These are phyloP conservation scores for Globisporangium okanoganense DNA, from an alignment of 352 stramenopile genomes.

Conservation along the genomic window DNA sequence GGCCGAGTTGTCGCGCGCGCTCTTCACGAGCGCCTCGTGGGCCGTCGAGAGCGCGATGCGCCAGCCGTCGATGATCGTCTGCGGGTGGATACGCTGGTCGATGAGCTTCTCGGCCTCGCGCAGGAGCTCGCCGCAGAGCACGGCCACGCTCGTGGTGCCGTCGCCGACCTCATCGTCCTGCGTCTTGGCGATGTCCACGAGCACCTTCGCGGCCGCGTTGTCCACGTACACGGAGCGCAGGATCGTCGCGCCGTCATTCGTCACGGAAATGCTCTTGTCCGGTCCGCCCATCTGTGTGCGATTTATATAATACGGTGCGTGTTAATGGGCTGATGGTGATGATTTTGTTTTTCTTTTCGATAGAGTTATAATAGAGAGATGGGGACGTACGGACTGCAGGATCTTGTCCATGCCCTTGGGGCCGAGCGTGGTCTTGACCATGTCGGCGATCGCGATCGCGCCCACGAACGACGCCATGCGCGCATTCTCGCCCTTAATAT, in stretches of 20 bases:
- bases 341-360: background rate
- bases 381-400: constrained; percentile 88
- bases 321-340: background rate
- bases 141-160: constrained; percentile 96
- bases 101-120: constrained; percentile 97
- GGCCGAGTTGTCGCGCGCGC: constrained; percentile 74
- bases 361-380: background rate
- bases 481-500: constrained; percentile 95
- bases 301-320: background rate
- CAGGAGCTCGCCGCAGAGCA: constrained; percentile 97
- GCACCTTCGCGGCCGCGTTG: constrained; percentile 98
- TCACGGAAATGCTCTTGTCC: constrained; percentile 93
- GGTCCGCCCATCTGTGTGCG: constrained; percentile 72
- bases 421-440: constrained; percentile 99
- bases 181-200: constrained; percentile 99
- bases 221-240: constrained; percentile 96
- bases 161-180: constrained; percentile 99
- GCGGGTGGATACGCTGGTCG: constrained; percentile 95
- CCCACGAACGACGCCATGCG: constrained; percentile 98
- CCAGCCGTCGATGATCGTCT: constrained; percentile 99
- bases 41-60: constrained; percentile 91
- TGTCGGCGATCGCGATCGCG: constrained; percentile 98
- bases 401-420: constrained; percentile 99
- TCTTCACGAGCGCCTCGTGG: constrained; percentile 86
- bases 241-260: constrained; percentile 99